Conservation (phyloP, 169 alveolate genomes). For the Cryptosporidium ubiquitum region DNA sequence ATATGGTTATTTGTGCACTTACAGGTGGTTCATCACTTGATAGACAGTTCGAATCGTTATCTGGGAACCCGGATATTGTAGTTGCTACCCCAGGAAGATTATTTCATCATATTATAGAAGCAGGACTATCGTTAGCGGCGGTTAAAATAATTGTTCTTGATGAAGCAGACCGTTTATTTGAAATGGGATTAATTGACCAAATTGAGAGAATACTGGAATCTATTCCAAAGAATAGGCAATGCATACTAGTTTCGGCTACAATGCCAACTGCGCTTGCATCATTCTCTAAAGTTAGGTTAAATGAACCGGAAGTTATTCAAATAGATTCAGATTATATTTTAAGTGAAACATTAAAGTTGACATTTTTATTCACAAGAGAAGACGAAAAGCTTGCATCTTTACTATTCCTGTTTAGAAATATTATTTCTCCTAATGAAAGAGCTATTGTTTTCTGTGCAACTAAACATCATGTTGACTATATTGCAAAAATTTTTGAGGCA, state of each 20-base stretch:
- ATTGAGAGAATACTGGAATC: constrained; percentile 85
- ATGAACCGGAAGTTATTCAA: constrained; percentile 90
- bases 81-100: constrained; percentile 97
- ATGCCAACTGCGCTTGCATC: constrained; percentile 91
- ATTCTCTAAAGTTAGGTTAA: constrained; percentile 90
- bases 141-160: constrained; percentile 91
- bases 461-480: constrained; percentile 91
- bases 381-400: constrained; percentile 88
- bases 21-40: constrained; percentile 95
- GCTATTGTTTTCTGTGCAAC: constrained; percentile 91
- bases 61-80: constrained; percentile 94
- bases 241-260: constrained; percentile 94
- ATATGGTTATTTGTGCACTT: constrained; percentile 88
- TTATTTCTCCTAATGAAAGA: constrained; percentile 81
- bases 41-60: constrained; percentile 91
- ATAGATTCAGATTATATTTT: constrained; percentile 89
- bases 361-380: constrained; percentile 84
- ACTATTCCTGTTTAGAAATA: constrained; percentile 83
- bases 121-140: constrained; percentile 86
- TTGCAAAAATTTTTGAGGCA: constrained; percentile 80
- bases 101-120: constrained; percentile 90
- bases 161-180: constrained; percentile 96
- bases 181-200: constrained; percentile 92
- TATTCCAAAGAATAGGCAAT: constrained; percentile 87
- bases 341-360: constrained; percentile 84